Conservation (phyloP, 2,329 filamentous ascomycete genomes). For the Pseudocercospora macadamiae region DNA sequence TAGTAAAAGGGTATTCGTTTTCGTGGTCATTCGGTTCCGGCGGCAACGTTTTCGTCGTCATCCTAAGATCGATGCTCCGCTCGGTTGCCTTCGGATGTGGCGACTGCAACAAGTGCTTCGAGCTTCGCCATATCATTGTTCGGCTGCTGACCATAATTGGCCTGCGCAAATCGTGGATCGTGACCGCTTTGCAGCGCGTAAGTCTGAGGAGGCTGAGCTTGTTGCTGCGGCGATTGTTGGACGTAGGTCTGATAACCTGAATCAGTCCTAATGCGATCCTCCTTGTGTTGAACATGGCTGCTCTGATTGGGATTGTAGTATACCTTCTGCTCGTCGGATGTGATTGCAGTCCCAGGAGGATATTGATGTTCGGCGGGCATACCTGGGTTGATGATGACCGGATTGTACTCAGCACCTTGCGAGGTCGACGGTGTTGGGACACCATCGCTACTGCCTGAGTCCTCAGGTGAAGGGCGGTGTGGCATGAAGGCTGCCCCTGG, state of each 20-base stretch:
- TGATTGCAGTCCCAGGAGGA: constrained; percentile 39
- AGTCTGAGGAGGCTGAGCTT: constrained; percentile 30
- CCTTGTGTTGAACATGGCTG: constrained; percentile 27
- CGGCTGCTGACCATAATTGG: constrained; percentile 35
- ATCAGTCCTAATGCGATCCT: constrained; percentile 36
- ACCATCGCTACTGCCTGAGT: constrained; percentile 59
- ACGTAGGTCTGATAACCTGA: constrained; percentile 38
- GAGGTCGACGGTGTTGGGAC: constrained; percentile 56
- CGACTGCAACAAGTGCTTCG: constrained; percentile 67
- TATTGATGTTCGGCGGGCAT: constrained; percentile 50
- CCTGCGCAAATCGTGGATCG: constrained; percentile 35
- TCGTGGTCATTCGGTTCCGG: too few relatives aligned
- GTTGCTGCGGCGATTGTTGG: constrained; percentile 21
- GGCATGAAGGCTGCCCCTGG: constrained; percentile 20
- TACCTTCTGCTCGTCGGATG: constrained; percentile 43
- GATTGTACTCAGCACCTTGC: constrained; percentile 55
- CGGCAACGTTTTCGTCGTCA: neutral
- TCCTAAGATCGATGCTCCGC: constrained; percentile 31
- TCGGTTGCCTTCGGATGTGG: constrained; percentile 57
- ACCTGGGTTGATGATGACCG: constrained; percentile 56
- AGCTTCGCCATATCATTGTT: constrained; percentile 57
- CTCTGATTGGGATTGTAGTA: constrained; percentile 15
- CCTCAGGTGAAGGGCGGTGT: constrained; percentile 58
- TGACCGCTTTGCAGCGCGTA: constrained; percentile 41
- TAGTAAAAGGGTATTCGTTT: too few relatives aligned